Conservation (phyloP, 2,329 filamentous ascomycete genomes). For the Trichoderma atrobrunneum region DNA sequence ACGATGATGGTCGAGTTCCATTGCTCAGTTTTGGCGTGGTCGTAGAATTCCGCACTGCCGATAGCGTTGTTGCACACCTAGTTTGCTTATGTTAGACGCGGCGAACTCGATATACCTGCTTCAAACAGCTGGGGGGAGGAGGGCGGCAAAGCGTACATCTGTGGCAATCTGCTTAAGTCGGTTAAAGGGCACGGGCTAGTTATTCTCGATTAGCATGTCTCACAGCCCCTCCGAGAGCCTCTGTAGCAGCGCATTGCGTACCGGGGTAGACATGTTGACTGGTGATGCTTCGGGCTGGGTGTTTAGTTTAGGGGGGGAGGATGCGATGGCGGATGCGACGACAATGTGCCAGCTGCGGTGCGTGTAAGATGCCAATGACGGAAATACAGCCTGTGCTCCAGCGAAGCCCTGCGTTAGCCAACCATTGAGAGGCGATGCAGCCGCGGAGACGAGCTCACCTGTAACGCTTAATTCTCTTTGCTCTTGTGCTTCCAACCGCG, state of each 20-base stretch:
- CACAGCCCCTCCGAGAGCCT: not conserved
- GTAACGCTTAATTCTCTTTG: conserved; percentile 1
- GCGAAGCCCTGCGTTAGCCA: not conserved
- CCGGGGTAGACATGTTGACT: conserved; percentile 40
- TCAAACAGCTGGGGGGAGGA: not conserved
- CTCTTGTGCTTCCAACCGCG: conserved; percentile 15
- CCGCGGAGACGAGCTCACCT: conserved; percentile 24
- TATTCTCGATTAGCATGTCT: conserved; percentile 25
- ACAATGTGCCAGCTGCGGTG: not conserved
- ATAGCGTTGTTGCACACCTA: conserved; percentile 83
- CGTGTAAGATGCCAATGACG: not conserved
- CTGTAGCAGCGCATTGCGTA: conserved; percentile 24
- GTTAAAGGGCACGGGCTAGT: conserved; percentile 70
- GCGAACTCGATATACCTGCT: not conserved
- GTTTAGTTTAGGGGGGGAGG: not conserved
- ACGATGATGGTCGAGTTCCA: conserved; percentile 97
- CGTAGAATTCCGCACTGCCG: conserved; percentile 72
- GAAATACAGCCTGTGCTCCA: not conserved
- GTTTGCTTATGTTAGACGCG: not conserved
- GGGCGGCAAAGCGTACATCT: conserved; percentile 58
- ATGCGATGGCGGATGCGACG: not conserved
- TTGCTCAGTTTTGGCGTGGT: conserved; percentile 76
- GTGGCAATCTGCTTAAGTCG: conserved; percentile 81
- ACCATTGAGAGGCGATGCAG: not conserved
- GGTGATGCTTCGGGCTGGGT: conserved; percentile 15